Base-by-base conservation (phyloP, 2,329 filamentous ascomycete genomes). In the Diaporthe australafricana region DNA sequence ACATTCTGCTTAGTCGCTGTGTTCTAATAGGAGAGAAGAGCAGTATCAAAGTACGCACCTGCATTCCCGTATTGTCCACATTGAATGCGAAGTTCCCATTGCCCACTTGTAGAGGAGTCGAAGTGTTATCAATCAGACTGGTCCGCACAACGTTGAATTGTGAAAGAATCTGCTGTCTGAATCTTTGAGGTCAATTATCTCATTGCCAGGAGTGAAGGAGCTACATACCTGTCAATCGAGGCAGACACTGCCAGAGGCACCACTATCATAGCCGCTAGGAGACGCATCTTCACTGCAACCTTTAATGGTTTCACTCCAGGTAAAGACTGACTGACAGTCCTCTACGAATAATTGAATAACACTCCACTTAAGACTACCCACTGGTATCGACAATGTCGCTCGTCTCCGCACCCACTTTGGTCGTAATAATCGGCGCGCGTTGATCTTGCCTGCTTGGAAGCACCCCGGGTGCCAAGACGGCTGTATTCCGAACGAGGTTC, bases 1-100 rank as follows among this genome's bases (percentile, higher is more conserved):
- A 1, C 1, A 25, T 55, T 14, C 20, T 14, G 3, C 3, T 65
- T 12, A 65, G 45, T 9, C 45, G 1, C 1, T n/a, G 8, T 25
- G 1, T n/a, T 11, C 25, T 16, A 40, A 27, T 17, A 16, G 14
- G 6, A 16, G 12, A 16, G 6, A 16, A 7, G 6, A 7, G 16
- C 0, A 22, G n/a, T 1, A 16, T 5, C 5, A 7, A 40, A 45
- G 1, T 2, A 57, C 47, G 16, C 12, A 52, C 65, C 52, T 71
- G 84, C 5, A 86, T 76, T 1, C 84, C 84, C 0, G 84, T 86
- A 35, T 86, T 77, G 73, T 86, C 84, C 14, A 79, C 80, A 9
- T 84, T 84, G 69, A 86, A 86, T 16, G 84, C 84, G 60, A 86
- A 85, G 62, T 85, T 81, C 9, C 84, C 84, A 72, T 86, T 86